Conservation (phyloP, 176 grass and related monocot species). For the Musa schizocarpa region DNA sequence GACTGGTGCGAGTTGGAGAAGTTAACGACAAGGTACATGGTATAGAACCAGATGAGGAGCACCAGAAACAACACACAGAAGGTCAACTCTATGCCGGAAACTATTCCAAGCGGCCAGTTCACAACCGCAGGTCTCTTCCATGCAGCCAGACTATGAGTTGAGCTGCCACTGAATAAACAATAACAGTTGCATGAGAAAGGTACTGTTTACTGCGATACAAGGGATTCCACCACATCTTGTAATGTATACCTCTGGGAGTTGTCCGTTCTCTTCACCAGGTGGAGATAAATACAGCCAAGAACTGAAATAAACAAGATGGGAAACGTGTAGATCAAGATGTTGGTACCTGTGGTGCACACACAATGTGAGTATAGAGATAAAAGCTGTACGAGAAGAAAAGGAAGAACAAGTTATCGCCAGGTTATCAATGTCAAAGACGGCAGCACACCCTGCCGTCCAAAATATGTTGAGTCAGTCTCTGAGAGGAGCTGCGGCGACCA, state of each 20-base stretch:
- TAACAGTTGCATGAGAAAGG: background rate
- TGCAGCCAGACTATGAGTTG: background rate
- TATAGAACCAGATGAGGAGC: conserved; percentile 43
- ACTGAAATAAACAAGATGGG: conserved; percentile 45
- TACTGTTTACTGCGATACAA: background rate
- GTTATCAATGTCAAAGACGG: too few species aligned
- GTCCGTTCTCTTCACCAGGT: conserved; percentile 13
- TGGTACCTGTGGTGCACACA: conserved; percentile 15
- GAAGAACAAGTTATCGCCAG: too few species aligned
- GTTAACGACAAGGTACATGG: conserved; percentile 16
- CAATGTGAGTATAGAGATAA: too few species aligned
- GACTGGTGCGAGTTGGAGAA: conserved; percentile 15
- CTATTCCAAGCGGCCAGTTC: conserved; percentile 43
- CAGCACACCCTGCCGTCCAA: conserved; percentile 37
- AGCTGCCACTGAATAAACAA: background rate
- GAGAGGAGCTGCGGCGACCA: conserved; percentile 35
- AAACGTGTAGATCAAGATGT: conserved; percentile 27
- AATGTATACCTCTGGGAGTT: background rate
- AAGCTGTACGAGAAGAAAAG: too few species aligned
- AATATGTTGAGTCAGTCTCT: conserved; percentile 40
- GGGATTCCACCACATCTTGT: background rate
- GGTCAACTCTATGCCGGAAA: conserved; percentile 35
- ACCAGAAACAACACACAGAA: conserved; percentile 39
- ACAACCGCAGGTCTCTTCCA: conserved; percentile 46
- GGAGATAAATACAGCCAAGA: conserved; percentile 39